Base-by-base conservation (phyloP, 2,329 filamentous ascomycete species). In the Penicillium expansum region DNA sequence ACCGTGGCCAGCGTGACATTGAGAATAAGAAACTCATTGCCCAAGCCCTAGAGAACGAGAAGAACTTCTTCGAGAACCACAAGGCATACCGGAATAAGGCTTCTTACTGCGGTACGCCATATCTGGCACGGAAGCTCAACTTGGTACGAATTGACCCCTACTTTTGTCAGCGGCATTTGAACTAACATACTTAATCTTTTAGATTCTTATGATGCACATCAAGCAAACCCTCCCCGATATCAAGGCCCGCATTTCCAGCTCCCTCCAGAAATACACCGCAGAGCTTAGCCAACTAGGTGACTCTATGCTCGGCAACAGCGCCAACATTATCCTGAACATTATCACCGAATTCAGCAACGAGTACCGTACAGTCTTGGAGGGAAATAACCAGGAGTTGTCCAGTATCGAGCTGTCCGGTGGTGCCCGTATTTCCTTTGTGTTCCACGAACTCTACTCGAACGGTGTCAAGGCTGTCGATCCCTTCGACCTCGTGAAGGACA, bases 191-290 rank as follows among this genome's bases (percentile, higher is more conserved):
- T 37, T 29, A 32, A 18, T 27, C 27, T 14, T 38, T 32, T 69
- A 85, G 83, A 97, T 99, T 71, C 84, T 99, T 67, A 97, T 99
- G 93, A 99, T 99, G 94, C 94, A 99, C 81, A 99, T 99, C 82
- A 99, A 99, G 79, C 93, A 99, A 80, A 99, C 94, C 1, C 84
- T 99, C 14, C 94, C 94, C 39, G 94, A 99, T 72, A 99, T 99
- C 82, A 99, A 99, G 80, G 91, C 90, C 14, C 89, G 95, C 62
- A 99, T 99, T 67, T 85, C 90, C n/a, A 89, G 90, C 65, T 97
- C 93, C 14, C 81, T 99, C 58, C 88, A 92, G 72, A 99, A 99
- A 74, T 99, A 99, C 76, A 82, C 85, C 4, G 77, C 86, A 41
- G 94, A 99, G 76, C 83, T 99, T 22, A 80, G 85, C 55, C 86